These are phyloP conservation scores for Chrysoporthe puriensis DNA, from an alignment of 2,329 filamentous ascomycete genomes.

Conservation along the genomic window DNA sequence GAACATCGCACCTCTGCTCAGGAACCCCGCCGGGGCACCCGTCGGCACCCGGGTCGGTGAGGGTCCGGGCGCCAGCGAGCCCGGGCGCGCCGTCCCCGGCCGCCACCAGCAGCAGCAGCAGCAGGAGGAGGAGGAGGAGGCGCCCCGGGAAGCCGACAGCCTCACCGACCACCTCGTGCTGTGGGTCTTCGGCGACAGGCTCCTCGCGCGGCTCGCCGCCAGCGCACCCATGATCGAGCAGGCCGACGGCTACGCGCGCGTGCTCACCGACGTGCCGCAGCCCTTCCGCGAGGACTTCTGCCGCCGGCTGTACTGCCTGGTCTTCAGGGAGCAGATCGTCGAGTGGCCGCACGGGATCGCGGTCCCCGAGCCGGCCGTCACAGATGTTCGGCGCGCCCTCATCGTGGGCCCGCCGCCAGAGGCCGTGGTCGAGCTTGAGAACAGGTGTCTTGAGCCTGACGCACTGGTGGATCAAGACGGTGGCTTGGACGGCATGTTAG, in stretches of 20 bases:
- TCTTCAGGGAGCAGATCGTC: conserved; percentile 22
- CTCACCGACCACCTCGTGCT: conserved; percentile 26
- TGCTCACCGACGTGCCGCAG: conserved; percentile 11
- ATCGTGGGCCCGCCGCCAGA: neutral
- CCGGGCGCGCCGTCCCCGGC: neutral
- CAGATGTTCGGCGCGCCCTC: neutral
- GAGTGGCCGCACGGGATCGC: conserved; percentile 24
- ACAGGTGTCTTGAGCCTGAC: neutral
- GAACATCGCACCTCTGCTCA: conserved; percentile 11
- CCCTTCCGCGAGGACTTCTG: conserved; percentile 24
- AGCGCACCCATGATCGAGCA: conserved; percentile 19
- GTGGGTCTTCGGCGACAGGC: neutral
- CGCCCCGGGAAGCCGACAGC: conserved; percentile 17
- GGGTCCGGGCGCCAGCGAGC: neutral
- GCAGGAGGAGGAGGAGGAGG: neutral
- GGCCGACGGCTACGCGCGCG: conserved; percentile 11
- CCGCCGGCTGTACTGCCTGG: conserved; percentile 22
- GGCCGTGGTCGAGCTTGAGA: neutral
- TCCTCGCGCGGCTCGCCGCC: conserved; percentile 18
- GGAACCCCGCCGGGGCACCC: neutral
- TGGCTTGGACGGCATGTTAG: neutral
- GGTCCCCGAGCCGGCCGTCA: conserved; percentile 5
- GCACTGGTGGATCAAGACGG: neutral
- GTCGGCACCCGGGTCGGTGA: neutral
- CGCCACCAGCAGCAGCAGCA: neutral